Evolutionary conservation across 352 stramenopile genomes (phyloP).

Genomic region (Pythium phragmiticola): DNA sequence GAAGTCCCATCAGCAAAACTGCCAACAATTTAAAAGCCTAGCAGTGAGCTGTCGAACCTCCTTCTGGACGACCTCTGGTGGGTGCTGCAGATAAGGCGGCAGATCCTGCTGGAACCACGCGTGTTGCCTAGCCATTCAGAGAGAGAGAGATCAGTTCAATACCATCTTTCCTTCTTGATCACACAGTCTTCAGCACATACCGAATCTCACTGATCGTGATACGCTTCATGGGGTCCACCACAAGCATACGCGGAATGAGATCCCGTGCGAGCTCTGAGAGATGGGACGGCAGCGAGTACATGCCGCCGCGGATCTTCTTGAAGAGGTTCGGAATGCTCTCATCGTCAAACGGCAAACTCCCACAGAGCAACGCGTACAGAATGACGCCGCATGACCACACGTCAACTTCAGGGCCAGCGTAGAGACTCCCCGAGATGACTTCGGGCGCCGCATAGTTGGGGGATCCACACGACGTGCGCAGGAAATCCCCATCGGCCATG

Average conservation of each 20-base stretch:
- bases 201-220: conserved; percentile 99
- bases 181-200: conserved; percentile 1
- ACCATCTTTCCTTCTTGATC: not conserved
- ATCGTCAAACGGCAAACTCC: conserved; percentile 98
- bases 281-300: conserved; percentile 98
- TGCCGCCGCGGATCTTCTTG: conserved; percentile 98
- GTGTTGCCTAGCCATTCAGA: conserved; percentile 59
- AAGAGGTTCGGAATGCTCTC: conserved; percentile 99
- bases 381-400: conserved; percentile 99
- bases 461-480: conserved; percentile 96
- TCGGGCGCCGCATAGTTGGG: conserved; percentile 99
- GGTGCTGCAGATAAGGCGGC: conserved; percentile 96
- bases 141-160: not conserved
- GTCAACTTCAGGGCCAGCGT: conserved; percentile 98
- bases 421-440: conserved; percentile 98
- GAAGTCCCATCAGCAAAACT: not conserved
- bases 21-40: not conserved
- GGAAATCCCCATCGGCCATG: conserved; percentile 98
- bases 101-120: conserved; percentile 98
- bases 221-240: conserved; percentile 99
- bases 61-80: conserved; percentile 95
- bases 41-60: conserved; percentile 47
- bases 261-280: conserved; percentile 94
- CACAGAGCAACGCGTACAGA: conserved; percentile 98
- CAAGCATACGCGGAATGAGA: conserved; percentile 98